Percentiles rank a stretch among this genome's conserved stretches.
phyloP scores from a whole-genome alignment of 352 stramenopile species.

The Pythium folliculosum region DNA sequence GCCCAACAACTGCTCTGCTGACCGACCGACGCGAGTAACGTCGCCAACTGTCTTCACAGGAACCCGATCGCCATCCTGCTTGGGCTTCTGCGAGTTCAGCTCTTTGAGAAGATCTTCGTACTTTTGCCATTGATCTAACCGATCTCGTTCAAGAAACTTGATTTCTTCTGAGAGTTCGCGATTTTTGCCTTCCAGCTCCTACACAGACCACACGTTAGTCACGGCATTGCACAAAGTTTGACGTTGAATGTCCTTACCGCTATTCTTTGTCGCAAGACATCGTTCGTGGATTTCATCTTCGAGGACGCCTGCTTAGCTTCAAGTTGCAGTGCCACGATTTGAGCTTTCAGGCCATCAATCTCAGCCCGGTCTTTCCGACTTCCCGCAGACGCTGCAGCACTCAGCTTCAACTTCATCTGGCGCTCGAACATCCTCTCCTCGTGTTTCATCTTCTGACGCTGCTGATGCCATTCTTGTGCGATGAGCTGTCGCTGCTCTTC shows the following conservation, averaged over 20 bases:
- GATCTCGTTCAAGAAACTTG: constrained; percentile 77
- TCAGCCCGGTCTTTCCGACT: constrained; percentile 67
- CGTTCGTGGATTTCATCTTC: constrained; percentile 71
- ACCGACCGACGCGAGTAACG: constrained; percentile 11
- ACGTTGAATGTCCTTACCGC: constrained; percentile 34
- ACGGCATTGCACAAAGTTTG: background rate
- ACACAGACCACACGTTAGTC: background rate
- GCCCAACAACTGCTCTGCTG: constrained; percentile 25
- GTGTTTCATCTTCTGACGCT: constrained; percentile 75
- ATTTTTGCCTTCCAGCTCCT: constrained; percentile 83
- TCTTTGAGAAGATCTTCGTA: constrained; percentile 57
- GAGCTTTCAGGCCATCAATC: constrained; percentile 76
- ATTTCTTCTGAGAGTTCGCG: constrained; percentile 71
- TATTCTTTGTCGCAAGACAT: constrained; percentile 69
- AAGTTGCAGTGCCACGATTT: constrained; percentile 82
- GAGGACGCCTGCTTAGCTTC: constrained; percentile 39
- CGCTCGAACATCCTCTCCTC: constrained; percentile 67
- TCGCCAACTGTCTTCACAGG: constrained; percentile 21
- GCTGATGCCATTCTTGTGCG: constrained; percentile 67
- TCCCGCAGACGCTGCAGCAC: constrained; percentile 47
- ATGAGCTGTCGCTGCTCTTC: constrained; percentile 57
- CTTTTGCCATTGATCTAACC: constrained; percentile 75
- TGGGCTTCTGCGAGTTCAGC: constrained; percentile 37
- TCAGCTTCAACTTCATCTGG: constrained; percentile 74
- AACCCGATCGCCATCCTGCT: background rate